phyloP scores from a whole-genome alignment of 176 grass and related monocot genomes.

The Carex kokanica region DNA sequence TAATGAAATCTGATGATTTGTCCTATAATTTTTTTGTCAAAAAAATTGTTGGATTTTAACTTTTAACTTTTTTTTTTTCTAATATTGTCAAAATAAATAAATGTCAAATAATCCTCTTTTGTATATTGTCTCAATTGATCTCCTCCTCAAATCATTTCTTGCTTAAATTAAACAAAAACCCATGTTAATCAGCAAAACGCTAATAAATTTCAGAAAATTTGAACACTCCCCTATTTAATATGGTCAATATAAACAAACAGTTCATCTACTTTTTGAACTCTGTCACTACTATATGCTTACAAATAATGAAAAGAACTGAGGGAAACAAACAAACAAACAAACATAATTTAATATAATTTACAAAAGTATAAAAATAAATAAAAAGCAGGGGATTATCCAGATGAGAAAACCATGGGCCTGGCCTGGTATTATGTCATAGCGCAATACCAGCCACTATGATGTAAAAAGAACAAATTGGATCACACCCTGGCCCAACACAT shows the following conservation, averaged over 20 bases:
- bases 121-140: not conserved
- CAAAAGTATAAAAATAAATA: not conserved
- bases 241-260: no score
- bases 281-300: not conserved
- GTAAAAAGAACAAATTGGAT: slow-evolving; percentile 20
- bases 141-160: not conserved
- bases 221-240: no score
- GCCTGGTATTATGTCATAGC: not conserved
- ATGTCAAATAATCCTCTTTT: not conserved
- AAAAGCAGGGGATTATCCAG: no score
- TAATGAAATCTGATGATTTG: no score
- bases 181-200: no score
- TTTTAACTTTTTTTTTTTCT: not conserved
- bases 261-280: not conserved
- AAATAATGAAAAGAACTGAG: not conserved
- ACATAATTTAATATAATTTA: not conserved
- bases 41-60: no score
- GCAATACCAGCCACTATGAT: not conserved
- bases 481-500: slow-evolving; percentile 10
- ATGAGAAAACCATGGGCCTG: not conserved
- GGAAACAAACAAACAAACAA: not conserved
- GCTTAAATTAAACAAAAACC: not conserved
- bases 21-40: no score
- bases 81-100: no score
- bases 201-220: no score